Evolutionary conservation across 2,329 filamentous ascomycete species (phyloP).

Genomic region (Penicillium rolfsii): DNA sequence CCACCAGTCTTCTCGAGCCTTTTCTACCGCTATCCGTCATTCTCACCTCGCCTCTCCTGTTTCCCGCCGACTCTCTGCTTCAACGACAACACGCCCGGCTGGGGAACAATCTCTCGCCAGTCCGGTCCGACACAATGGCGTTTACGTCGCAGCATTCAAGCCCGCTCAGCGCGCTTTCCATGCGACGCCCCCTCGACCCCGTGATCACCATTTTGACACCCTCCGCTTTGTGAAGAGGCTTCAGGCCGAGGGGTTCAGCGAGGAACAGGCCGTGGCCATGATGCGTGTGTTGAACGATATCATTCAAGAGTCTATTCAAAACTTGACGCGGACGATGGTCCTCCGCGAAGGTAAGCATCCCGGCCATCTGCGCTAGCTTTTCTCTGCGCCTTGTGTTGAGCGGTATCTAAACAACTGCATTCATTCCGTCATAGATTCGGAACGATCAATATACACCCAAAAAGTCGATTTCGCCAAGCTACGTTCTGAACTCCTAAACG

Average conservation of each 20-base stretch:
- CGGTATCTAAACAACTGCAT: not conserved
- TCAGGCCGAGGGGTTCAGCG: slow-evolving; percentile 89
- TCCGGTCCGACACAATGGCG: slow-evolving; percentile 51
- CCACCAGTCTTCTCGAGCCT: slow-evolving; percentile 19
- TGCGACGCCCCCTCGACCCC: slow-evolving; percentile 61
- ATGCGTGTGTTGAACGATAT: slow-evolving; percentile 97
- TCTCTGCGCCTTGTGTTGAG: no score
- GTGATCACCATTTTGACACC: slow-evolving; percentile 97
- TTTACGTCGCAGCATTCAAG: slow-evolving; percentile 51
- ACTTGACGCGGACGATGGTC: slow-evolving; percentile 96
- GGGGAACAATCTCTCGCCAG: slow-evolving; percentile 28
- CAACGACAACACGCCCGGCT: slow-evolving; percentile 18
- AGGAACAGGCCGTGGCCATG: slow-evolving; percentile 95
- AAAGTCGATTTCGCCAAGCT: slow-evolving; percentile 99
- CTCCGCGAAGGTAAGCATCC: slow-evolving; percentile 72
- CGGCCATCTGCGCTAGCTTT: not conserved
- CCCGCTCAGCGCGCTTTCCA: slow-evolving; percentile 60
- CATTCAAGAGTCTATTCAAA: slow-evolving; percentile 97
- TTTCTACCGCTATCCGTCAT: slow-evolving; percentile 22
- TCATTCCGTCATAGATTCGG: slow-evolving; percentile 44
- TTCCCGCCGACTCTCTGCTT: slow-evolving; percentile 26
- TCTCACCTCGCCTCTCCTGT: slow-evolving; percentile 23
- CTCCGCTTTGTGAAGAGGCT: slow-evolving; percentile 94
- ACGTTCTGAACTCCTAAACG: slow-evolving; percentile 87
- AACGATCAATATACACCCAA: slow-evolving; percentile 66